Conservation (phyloP, 1,284 basidiomycete genomes). For the Boletus semigastroideus region DNA sequence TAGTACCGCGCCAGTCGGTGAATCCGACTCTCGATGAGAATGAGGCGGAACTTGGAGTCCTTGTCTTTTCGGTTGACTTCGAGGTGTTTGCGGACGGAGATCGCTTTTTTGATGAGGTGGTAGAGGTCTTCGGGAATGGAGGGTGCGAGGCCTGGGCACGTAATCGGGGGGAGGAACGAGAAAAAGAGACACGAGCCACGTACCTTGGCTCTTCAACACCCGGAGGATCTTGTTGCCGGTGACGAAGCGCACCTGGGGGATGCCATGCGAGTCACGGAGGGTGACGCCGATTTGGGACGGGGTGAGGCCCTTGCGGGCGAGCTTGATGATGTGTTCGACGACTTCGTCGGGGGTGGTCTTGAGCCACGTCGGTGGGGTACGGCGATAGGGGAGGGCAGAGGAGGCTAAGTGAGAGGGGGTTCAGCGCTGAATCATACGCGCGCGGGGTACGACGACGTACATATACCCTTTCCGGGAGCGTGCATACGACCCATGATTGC, state of each 20-base stretch:
- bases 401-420: slow-evolving; percentile 58
- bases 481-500: slow-evolving; percentile 89
- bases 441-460: slow-evolving; percentile 45
- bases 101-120: slow-evolving; percentile 99
- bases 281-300: slow-evolving; percentile 98
- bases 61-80: slow-evolving; percentile 99
- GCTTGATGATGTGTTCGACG: slow-evolving; percentile 94
- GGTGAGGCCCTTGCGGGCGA: slow-evolving; percentile 96
- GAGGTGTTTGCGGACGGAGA: slow-evolving; percentile 98
- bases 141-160: slow-evolving; percentile 83
- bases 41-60: slow-evolving; percentile 97
- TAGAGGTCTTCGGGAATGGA: slow-evolving; percentile 99
- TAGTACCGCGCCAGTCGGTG: slow-evolving; percentile 96
- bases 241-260: slow-evolving; percentile 96
- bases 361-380: slow-evolving; percentile 94
- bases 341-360: slow-evolving; percentile 97
- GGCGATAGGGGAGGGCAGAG: slow-evolving; percentile 97
- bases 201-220: slow-evolving; percentile 95
- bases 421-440: not conserved
- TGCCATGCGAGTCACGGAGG: slow-evolving; percentile 97
- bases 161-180: not conserved
- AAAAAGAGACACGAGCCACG: slow-evolving; percentile 32
- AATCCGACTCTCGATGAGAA: slow-evolving; percentile 98
- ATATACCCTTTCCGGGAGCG: slow-evolving; percentile 98
- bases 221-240: slow-evolving; percentile 99